Percentiles rank a stretch among this genome's conserved stretches.
Evolutionary conservation across 805 yeast genomes (phyloP).

Genomic region (Ascoidea asiatica): DNA sequence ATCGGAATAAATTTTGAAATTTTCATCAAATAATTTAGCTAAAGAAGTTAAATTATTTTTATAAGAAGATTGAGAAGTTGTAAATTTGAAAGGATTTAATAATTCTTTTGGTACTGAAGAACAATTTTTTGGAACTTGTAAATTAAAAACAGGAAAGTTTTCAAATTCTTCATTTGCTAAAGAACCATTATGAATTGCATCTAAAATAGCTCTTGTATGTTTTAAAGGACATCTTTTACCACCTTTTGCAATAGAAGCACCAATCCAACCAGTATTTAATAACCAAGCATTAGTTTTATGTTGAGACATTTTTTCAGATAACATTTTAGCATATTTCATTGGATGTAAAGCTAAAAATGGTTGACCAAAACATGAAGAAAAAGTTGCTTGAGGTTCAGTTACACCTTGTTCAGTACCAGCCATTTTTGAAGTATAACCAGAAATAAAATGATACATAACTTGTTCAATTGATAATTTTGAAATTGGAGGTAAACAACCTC

Average conservation of each 20-base stretch:
- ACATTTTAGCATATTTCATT: slow-evolving; percentile 93
- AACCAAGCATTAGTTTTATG: slow-evolving; percentile 93
- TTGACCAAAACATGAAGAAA: slow-evolving; percentile 98
- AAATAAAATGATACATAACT: slow-evolving; percentile 97
- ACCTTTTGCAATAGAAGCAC: slow-evolving; percentile 81
- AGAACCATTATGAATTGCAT: slow-evolving; percentile 87
- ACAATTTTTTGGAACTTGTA: slow-evolving; percentile 72
- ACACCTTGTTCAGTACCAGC: slow-evolving; percentile 99
- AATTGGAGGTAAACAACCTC: slow-evolving; percentile 96
- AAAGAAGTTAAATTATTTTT: slow-evolving; percentile 43
- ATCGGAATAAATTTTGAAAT: slow-evolving; percentile 73
- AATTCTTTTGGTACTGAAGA: slow-evolving; percentile 68
- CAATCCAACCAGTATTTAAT: slow-evolving; percentile 98
- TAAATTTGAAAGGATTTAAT: slow-evolving; percentile 61
- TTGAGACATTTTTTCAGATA: slow-evolving; percentile 79
- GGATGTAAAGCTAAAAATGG: slow-evolving; percentile 98
- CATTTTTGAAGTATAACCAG: slow-evolving; percentile 98
- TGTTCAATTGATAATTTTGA: slow-evolving; percentile 87
- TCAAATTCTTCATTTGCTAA: slow-evolving; percentile 72
- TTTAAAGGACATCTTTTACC: slow-evolving; percentile 97
- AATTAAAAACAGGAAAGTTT: slow-evolving; percentile 73
- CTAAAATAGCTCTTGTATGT: slow-evolving; percentile 93
- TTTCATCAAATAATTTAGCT: slow-evolving; percentile 69
- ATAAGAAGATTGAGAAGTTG: slow-evolving; percentile 34
- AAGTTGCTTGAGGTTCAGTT: slow-evolving; percentile 95